Base-by-base conservation (phyloP, 2,329 filamentous ascomycete genomes). In the Colletotrichum sp. region DNA sequence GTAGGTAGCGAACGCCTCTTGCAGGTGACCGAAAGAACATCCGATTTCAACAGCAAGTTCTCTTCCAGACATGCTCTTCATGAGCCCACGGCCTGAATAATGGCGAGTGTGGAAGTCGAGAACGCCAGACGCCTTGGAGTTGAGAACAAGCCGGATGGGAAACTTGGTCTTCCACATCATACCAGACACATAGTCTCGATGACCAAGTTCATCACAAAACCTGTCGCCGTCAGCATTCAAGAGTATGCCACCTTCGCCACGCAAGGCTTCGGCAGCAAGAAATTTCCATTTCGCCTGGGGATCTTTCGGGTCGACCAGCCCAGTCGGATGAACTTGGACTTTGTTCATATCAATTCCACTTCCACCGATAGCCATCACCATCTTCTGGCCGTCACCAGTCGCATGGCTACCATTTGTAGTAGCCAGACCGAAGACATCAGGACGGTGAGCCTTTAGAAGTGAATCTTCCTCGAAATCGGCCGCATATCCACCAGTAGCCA, bases 311-410 rank as follows among this genome's bases (percentile, higher is more conserved):
- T 99, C 97, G 57, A 99, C 95, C 34, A 99, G 92, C 90, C 97
- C 97, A 71, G 97, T 99, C 68, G 97, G 97, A 88, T 99, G 97
- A 60, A 99, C 97, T 89, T 99, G 97, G 80, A 99, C 96, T 91
- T 98, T 99, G 92, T 99, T 97, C 95, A 99, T 96, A 85, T 99
- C 97, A 81, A 99, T 99, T 80, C 95, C 97, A 84, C 99, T 98
- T 81, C 96, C 97, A 81, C 97, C 97, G 85, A 99, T 98, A 79
- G 92, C 93, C 96, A 99, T 98, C 84, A 99, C 90, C 96, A 99
- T 99, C 95, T 99, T 99, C 91, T 99, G 96, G 72, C 97, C 97
- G 83, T 99, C 97, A 90, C 97, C 97, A 79, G 97, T 99, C 83
- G 97, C 97, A 88, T 99, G 97, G 71, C 94, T 92, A 83, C 97